phyloP scores from a whole-genome alignment of 306 rosid genomes.

The Gillenia trifoliata region DNA sequence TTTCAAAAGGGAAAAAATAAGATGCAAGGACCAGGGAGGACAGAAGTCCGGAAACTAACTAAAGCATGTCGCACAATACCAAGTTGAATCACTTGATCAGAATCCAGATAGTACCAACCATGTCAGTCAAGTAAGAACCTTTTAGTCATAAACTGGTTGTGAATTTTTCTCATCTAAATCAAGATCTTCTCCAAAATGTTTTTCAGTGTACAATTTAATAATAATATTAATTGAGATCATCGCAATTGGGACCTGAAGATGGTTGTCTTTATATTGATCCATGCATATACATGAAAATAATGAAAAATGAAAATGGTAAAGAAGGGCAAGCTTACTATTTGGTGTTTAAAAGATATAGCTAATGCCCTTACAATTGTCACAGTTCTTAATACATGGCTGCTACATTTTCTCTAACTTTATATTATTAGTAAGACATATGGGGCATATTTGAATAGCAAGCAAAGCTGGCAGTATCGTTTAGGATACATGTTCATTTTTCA shows the following conservation, averaged over 20 bases:
- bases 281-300: background rate
- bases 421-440: background rate
- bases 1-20: background rate
- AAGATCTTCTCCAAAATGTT: background rate
- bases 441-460: background rate
- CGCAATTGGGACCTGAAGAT: background rate
- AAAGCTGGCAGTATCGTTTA: background rate
- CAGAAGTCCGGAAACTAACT: background rate
- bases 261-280: background rate
- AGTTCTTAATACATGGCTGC: no score
- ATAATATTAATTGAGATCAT: background rate
- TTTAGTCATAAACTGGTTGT: background rate
- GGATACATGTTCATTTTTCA: background rate
- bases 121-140: background rate
- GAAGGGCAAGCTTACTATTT: background rate
- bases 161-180: background rate
- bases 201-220: background rate
- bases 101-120: background rate
- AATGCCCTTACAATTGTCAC: background rate
- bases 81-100: background rate
- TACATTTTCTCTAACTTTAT: background rate
- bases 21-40: background rate
- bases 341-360: background rate
- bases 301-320: background rate
- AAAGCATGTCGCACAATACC: background rate